Evolutionary conservation across 305 asterid species (phyloP).

Genomic region (Solanum hybrid): DNA sequence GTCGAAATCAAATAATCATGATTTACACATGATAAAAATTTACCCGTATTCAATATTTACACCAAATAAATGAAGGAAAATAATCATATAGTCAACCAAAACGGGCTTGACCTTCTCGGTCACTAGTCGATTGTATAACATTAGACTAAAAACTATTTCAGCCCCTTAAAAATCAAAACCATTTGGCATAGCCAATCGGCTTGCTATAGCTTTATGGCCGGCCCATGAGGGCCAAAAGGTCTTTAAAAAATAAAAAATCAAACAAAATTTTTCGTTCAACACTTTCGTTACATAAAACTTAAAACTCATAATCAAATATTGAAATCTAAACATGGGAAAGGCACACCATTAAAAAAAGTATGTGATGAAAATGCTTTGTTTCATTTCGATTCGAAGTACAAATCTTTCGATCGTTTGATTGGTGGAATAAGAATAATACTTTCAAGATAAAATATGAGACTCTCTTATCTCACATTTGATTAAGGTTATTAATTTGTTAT

Average conservation of each 20-base stretch:
- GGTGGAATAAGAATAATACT: not conserved
- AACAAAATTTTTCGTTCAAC: no score
- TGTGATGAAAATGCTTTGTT: not conserved
- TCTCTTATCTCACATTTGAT: not conserved
- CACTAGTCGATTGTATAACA: not conserved
- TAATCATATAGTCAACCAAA: not conserved
- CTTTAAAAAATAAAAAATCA: no score
- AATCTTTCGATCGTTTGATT: no score
- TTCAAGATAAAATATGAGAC: no score
- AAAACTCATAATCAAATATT: not conserved
- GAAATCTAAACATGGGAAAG: not conserved
- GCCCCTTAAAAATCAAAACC: not conserved
- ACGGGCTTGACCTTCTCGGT: not conserved
- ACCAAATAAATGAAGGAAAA: no score
- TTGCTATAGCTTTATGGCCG: not conserved
- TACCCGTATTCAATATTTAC: not conserved
- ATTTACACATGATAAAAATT: no score
- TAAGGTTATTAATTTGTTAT: fast-evolving
- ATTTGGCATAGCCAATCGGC: not conserved
- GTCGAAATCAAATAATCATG: no score
- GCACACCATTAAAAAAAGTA: not conserved
- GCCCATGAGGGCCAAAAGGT: not conserved
- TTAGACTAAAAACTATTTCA: not conserved
- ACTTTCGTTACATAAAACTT: not conserved
- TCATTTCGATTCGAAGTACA: not conserved